Evolutionary conservation across 768 basidiomycete species (phyloP).

Genomic region (Podaxis pistillaris): DNA sequence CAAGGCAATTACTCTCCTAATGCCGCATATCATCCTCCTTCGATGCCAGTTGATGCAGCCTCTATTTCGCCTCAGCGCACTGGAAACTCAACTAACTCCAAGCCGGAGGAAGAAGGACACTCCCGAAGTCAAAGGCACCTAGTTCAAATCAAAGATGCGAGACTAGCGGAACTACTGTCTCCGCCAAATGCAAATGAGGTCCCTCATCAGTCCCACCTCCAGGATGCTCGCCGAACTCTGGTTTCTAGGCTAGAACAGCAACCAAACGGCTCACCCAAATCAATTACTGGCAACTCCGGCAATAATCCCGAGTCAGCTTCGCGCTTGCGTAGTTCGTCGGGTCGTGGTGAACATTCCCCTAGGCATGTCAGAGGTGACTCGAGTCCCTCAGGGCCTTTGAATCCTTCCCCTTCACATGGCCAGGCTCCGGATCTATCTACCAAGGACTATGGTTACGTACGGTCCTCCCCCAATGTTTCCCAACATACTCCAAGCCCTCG

Average conservation of each 20-base stretch:
- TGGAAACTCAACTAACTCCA: not conserved
- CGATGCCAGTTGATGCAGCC: not conserved
- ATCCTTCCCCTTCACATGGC: not conserved
- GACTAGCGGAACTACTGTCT: conserved; percentile 5
- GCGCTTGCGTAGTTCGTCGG: conserved; percentile 3
- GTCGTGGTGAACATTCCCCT: conserved; percentile 5
- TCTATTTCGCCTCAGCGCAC: conserved; percentile 10
- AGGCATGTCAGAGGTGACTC: not conserved
- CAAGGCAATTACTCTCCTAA: not conserved
- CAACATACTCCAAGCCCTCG: conserved; percentile 12
- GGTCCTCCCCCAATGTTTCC: conserved; percentile 2
- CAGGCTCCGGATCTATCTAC: not conserved
- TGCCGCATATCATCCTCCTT: not conserved
- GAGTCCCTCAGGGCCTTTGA: conserved; percentile 5
- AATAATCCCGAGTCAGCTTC: not conserved
- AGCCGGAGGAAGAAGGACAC: not conserved
- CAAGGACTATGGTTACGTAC: not conserved
- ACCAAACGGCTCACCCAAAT: not conserved
- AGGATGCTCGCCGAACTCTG: conserved; percentile 6
- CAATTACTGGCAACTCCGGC: not conserved
- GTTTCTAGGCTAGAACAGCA: conserved; percentile 10
- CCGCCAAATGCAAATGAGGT: conserved; percentile 5
- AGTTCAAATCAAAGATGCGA: conserved; percentile 5
- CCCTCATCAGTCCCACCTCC: conserved; percentile 4
- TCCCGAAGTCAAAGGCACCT: not conserved